phyloP scores from a whole-genome alignment of 192 early-diverging fungal genomes.

The Entomortierella beljakovae region DNA sequence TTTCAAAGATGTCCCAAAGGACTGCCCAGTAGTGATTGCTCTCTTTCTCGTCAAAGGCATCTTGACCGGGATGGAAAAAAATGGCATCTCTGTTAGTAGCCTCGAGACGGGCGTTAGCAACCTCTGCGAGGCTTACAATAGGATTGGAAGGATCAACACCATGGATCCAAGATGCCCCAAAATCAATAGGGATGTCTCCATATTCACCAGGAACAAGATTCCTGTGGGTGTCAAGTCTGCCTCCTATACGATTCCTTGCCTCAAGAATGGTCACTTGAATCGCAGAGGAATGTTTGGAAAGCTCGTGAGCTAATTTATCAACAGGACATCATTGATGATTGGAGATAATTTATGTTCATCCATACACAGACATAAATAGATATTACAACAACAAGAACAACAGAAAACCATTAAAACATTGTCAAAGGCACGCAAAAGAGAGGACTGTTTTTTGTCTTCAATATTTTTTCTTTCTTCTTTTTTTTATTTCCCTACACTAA shows the following conservation, averaged over 20 bases:
- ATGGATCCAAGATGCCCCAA: constrained; percentile 58
- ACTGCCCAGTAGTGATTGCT: constrained; percentile 52
- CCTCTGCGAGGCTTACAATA: constrained; percentile 35
- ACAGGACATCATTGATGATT: constrained; percentile 2
- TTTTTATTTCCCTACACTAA: neutral
- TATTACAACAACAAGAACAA: too few species aligned
- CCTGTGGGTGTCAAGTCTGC: constrained; percentile 45
- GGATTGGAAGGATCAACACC: constrained; percentile 51
- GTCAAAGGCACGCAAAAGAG: too few species aligned
- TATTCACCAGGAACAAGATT: constrained; percentile 25
- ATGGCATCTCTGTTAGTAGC: constrained; percentile 47
- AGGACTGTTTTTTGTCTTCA: too few species aligned
- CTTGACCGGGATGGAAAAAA: constrained; percentile 21
- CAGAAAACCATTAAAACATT: too few species aligned
- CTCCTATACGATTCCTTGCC: constrained; percentile 48
- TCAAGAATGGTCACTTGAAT: constrained; percentile 51
- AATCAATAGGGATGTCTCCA: constrained; percentile 47
- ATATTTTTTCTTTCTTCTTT: too few species aligned
- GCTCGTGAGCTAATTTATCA: constrained; percentile 50
- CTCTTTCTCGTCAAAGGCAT: constrained; percentile 19
- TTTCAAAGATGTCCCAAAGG: constrained; percentile 42
- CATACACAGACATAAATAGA: neutral
- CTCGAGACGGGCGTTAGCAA: constrained; percentile 22
- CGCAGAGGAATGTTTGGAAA: constrained; percentile 50
- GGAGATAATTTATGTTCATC: neutral